phyloP scores from a whole-genome alignment of 768 basidiomycete species.

The Agrocybe pediades region DNA sequence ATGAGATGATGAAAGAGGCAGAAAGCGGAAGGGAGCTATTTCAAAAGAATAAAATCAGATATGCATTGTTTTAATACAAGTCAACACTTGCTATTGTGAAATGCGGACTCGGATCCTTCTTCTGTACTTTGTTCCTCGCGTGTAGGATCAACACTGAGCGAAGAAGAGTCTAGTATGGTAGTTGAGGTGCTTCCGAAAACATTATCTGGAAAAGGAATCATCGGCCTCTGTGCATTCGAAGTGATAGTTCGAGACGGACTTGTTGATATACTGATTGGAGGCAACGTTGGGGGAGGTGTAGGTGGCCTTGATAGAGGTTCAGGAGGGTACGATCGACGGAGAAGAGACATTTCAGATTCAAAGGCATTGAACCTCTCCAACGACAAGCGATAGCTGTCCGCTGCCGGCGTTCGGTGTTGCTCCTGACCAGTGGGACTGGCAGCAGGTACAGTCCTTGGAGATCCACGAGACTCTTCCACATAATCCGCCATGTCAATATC shows the following conservation, averaged over 20 bases:
- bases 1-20: neutral
- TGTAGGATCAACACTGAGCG: neutral
- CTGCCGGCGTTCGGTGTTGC: constrained; percentile 14
- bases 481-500: constrained; percentile 56
- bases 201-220: constrained; percentile 16
- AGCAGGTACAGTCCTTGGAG: neutral
- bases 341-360: constrained; percentile 51
- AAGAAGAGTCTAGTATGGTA: neutral
- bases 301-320: constrained; percentile 20
- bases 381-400: constrained; percentile 43
- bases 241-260: neutral
- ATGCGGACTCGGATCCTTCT: neutral
- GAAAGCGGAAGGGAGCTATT: neutral
- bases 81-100: constrained; percentile 3
- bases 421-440: neutral
- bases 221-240: constrained; percentile 23
- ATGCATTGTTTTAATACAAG: neutral
- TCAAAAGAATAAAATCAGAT: neutral
- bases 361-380: constrained; percentile 56
- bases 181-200: neutral
- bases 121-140: neutral
- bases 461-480: constrained; percentile 18
- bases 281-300: constrained; percentile 35
- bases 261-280: constrained; percentile 29
- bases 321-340: constrained; percentile 20